Base-by-base conservation (phyloP, 2,329 filamentous ascomycete genomes). In the Pseudopyricularia cyperi region DNA sequence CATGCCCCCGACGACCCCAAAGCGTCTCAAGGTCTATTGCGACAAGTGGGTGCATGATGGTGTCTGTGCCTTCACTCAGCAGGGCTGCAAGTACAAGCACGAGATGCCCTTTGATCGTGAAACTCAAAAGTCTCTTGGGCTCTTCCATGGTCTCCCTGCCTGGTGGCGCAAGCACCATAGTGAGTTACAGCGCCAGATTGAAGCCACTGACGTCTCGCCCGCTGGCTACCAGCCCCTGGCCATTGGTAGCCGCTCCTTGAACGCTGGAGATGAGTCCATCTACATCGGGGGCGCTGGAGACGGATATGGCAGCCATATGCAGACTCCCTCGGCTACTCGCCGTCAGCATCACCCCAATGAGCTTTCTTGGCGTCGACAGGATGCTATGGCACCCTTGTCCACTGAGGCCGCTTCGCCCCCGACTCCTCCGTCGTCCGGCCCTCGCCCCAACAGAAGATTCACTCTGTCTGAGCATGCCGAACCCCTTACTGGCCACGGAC, bases 31-130 rank as follows among this genome's bases (percentile, higher is more conserved):
- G 64, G 71, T 85, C 24, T 95, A 85, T 66, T 95, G 89, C 67
- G 87, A 89, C 54, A 88, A 91, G 66, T 96, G 89, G 89, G 83
- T 95, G 52, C 83, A 87, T 59, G 83, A 86, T 54, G 89, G 89
- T 19, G 80, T 87, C 44, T 96, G 90, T 64, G 85, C 85, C 55
- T 96, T 88, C 65, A 82, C 78, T 3, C 87, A 94, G 64, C 83
- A 90, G 61, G 89, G 90, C 0, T 95, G 90, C 70, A 81, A 83
- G 57, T 95, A 82, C 72, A 91, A 89, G 69, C 90, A 95, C 64
- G 87, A 93, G 64, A 95, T 95, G 85, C 90, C 90, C 0, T 66
- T 70, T 26, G 81, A 89, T 57, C 72, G 73, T 50, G 69, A 72
- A 0, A 86, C 81, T 1, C 79, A 94, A 58, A 69, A 77, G 44